Base-by-base conservation (phyloP, 345 rosid species). In the Cardamine resedifolia region DNA sequence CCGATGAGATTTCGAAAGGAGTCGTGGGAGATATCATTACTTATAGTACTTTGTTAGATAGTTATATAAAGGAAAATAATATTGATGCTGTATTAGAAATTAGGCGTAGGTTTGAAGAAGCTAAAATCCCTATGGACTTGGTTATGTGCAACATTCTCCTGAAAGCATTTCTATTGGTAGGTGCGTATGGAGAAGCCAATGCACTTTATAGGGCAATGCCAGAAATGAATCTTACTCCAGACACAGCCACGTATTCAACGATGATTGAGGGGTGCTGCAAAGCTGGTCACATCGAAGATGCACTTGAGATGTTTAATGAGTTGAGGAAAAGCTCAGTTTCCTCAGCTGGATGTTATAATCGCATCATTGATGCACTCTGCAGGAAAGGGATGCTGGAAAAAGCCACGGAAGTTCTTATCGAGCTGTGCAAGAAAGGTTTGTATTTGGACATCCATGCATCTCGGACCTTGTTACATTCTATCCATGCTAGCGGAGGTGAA, bases 231-330 rank as follows among this genome's bases (percentile, higher is more conserved):
- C 76, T 92, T 83, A 66, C 73, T 64, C 84, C 90, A 52, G 75
- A 90, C 79, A 80, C 83, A 18, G 63, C 76, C 81, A 92, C 96
- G 2, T 90, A 78, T 58, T 68, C 83, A 55, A 83, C 82, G 15
- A 51, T 90, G 85, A 85, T 88, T 28, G 75, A 82, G 38, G 90
- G 95, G 7, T 88, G 23, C 38, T 86, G 88, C 76, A 87, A 81
- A 81, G 67, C 66, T 3, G 92, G 88, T 38, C 81, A 85, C 67
- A 81, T 90, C 43, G 91, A 88, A 28, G 91, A 92, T 68, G 96
- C 96, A 14, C 85, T 90, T 64, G 82, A 87, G 80, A 68, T 87
- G 63, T 88, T 92, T 86, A 90, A 90, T 71, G 90, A 90, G 77
- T 73, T 85, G 74, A 86, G 89, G 81, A 64, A 38, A 66, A 72